Base-by-base conservation (phyloP, 2,329 filamentous ascomycete species). In the Cladosporium colombiae region DNA sequence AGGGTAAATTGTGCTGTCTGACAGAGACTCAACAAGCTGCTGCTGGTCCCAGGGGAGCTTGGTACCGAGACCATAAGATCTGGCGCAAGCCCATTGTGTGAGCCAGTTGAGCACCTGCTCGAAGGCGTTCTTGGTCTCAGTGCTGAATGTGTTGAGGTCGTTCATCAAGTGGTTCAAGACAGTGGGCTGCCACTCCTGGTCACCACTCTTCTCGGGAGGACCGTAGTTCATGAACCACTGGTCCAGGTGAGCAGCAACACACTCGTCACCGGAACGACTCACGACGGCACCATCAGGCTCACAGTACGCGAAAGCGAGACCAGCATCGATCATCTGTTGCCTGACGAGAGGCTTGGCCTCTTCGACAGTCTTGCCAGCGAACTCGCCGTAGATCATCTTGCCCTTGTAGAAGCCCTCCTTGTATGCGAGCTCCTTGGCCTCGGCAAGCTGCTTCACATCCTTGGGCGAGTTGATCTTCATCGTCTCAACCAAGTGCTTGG, bases 171-270 rank as follows among this genome's bases (percentile, higher is more conserved):
- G 89, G 70, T 89, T 85, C 63, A 93, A 82, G 16, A 91, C 92
- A 52, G 86, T 83, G 68, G 91, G 81, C 75, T 91, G 91, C 95
- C 95, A 98, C 59, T 89, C 85, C 52, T 81, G 80, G 72, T 89
- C 87, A 68, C 92, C 91, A 80, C 93, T 91, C 61, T 80, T 80
- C 53, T 80, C 81, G 23, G 78, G 76, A 21, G 78, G 79, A 68
- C 95, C 95, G 75, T 99, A 99, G 80, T 97, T 94, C 73, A 99
- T 83, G 81, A 96, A 99, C 93, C 95, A 99, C 80, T 99, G 95
- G 73, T 97, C 94, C 75, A 98, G 88, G 70, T 94, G 89, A 33
- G 93, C 91, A 67, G 95, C 94, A 66, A 97, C 93, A 77, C 95
- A 98, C 71, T 96, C 92, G 75, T 98, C 94, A 31, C 90, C 92